Percentiles rank a stretch among this genome's conserved stretches.
These are phyloP conservation scores for Fusarium nodosum DNA, from an alignment of 2,329 filamentous ascomycete genomes.

Conservation along the genomic window DNA sequence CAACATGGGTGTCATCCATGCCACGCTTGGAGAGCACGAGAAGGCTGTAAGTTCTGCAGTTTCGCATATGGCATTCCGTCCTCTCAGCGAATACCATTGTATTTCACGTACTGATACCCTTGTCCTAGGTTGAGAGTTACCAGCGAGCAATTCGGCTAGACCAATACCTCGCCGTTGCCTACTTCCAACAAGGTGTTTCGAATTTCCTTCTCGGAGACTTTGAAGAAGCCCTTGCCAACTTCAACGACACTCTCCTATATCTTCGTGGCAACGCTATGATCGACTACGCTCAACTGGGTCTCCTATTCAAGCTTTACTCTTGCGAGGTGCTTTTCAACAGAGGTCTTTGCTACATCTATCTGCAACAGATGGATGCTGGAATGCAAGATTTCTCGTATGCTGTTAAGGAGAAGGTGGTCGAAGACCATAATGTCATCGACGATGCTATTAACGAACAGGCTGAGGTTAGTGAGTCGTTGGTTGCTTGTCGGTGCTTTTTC, in stretches of 20 bases:
- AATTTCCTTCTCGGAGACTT: conserved; percentile 98
- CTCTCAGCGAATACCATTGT: neutral
- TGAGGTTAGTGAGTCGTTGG: conserved; percentile 70
- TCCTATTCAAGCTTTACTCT: conserved; percentile 96
- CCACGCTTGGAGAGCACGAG: conserved; percentile 94
- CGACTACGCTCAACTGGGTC: conserved; percentile 94
- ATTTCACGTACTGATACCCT: conserved; percentile 36
- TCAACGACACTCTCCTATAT: conserved; percentile 97
- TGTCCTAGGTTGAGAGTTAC: conserved; percentile 86
- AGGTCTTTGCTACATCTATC: conserved; percentile 96
- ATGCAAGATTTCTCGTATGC: conserved; percentile 93
- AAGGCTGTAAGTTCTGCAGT: conserved; percentile 78
- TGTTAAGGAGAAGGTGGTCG: conserved; percentile 94
- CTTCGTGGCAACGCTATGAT: conserved; percentile 96
- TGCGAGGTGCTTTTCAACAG: conserved; percentile 98
- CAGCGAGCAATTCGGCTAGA: conserved; percentile 91
- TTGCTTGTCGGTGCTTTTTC: neutral
- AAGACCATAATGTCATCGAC: conserved; percentile 97
- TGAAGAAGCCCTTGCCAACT: conserved; percentile 96
- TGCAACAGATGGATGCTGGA: conserved; percentile 90
- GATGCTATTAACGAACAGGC: conserved; percentile 95
- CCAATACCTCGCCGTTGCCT: conserved; percentile 95
- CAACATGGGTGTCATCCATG: conserved; percentile 98
- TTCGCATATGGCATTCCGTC: neutral
- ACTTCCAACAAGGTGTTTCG: conserved; percentile 98